Evolutionary conservation across 106 monocot genomes (phyloP), one percentile per base, ranked within the genome.

Genomic region (Gastrodia elata): DNA sequence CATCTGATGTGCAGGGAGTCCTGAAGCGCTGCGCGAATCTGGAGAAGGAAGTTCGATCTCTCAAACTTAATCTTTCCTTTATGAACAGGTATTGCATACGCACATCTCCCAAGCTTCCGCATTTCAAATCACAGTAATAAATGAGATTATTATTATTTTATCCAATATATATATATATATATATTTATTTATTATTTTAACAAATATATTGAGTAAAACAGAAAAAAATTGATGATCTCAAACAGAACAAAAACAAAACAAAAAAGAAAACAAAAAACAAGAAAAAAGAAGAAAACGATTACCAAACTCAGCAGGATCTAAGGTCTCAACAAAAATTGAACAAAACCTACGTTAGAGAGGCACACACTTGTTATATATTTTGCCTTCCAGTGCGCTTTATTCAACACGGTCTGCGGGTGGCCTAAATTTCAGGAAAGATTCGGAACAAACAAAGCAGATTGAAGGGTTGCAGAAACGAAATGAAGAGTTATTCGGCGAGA

Each of bases 401-500:
- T n/a, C n/a, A n/a, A n/a, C n/a, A n/a, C n/a, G n/a, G n/a, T n/a
- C n/a, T n/a, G n/a, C n/a, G n/a, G n/a, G n/a, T n/a, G n/a, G n/a
- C n/a, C 16, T 57, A 15, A 71, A 34, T 82, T 80, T 70, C 83
- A 88, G 88, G 83, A 88, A 88, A 58, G 88, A 88, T 78, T 88
- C 88, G 5, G 88, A 88, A 20, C 85, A 88, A 72, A 88, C 85
- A 65, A 88, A 84, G 65, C 84, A 85, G 49, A 88, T 88, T 2
- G 88, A 88, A 58, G 88, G 83, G 56, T 83, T 88, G 43, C 80
- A 83, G 44, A 82, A 84, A 71, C 72, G 85, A 39, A 88, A 82
- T 22, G 83, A 88, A 32, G 82, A 88, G 6, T 44, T 88, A 70
- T 46, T 27, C 1, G 80, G 78, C 1, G 85, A 88, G 39, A 88